Percentiles rank a stretch among this genome's conserved stretches.
phyloP scores from a whole-genome alignment of 1,284 basidiomycete genomes.

The Trametes versicolor region DNA sequence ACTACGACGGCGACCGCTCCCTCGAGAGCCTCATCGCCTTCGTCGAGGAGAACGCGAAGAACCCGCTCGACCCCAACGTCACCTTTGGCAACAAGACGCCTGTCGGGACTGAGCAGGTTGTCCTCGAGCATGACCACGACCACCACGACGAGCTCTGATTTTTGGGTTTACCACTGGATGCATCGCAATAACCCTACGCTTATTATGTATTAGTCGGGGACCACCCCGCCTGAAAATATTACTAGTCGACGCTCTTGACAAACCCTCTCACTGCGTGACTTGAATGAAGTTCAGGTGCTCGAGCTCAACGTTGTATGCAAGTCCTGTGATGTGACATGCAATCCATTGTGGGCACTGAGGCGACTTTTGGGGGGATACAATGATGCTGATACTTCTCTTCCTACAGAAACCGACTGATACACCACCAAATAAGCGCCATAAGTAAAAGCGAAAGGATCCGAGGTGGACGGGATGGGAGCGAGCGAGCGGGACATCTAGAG shows the following conservation, averaged over 20 bases:
- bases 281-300: not conserved
- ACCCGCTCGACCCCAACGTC: slow-evolving; percentile 61
- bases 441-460: slow-evolving; percentile 25
- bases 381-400: slow-evolving; percentile 32
- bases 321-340: slow-evolving; percentile 15
- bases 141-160: slow-evolving; percentile 47
- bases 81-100: slow-evolving; percentile 41
- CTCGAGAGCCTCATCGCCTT: slow-evolving; percentile 89
- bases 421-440: slow-evolving; percentile 32
- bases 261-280: not conserved
- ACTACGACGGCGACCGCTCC: slow-evolving; percentile 93
- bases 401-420: slow-evolving; percentile 32
- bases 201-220: slow-evolving; percentile 29
- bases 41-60: slow-evolving; percentile 84
- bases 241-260: not conserved
- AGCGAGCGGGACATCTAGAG: slow-evolving; percentile 49
- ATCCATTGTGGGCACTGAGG: slow-evolving; percentile 16
- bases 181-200: slow-evolving; percentile 25
- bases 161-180: slow-evolving; percentile 2
- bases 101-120: slow-evolving; percentile 32
- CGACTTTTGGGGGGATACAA: slow-evolving; percentile 30
- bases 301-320: not conserved
- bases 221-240: slow-evolving; percentile 26
- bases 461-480: slow-evolving; percentile 15
- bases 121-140: slow-evolving; percentile 33